Evolutionary conservation across 805 yeast species (phyloP), one percentile per base, ranked within the genome.

Genomic region (Debaryomyces prosopidis): DNA sequence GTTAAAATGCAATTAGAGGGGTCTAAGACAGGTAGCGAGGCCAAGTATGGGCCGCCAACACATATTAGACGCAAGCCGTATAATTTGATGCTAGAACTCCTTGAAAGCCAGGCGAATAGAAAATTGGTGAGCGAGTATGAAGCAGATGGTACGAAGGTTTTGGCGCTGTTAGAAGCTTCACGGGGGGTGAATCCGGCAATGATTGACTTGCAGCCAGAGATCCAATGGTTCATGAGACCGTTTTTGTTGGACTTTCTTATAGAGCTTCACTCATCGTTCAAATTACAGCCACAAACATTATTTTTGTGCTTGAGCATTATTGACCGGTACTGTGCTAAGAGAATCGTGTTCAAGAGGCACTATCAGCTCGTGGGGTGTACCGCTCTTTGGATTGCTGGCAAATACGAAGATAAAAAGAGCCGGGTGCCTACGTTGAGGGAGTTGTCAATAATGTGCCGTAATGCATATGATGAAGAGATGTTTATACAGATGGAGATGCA

Each of bases 401-500:
- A 72, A 57, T 80, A 79, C 58, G 85, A 80, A 57, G 85, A 80
- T 55, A 80, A 80, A 55, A 80, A 80, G 59, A 69, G 74, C 39
- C 65, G 84, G 44, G 82, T 80, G 4, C 85, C 85, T 18, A 77
- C 81, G 2, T 65, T 80, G 40, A 67, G 73, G 40, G 85, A 80
- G 53, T 63, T 80, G 50, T 65, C 77, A 9, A 62, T 74, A 45
- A 79, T 80, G 83, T 80, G 84, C 51, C 70, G 84, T 38, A 76
- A 74, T 54, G 82, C 81, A 14, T 80, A 79, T 54, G 84, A 80
- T 46, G 78, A 73, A 50, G 77, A 73, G 48, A 75, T 75, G 79
- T 72, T 73, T 47, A 61, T 71, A 23, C 77, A 73, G 54, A 73
- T 73, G 77, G 95, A 87, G 64, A 71, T 80, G 54, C 92, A 87